Evolutionary conservation across 805 yeast genomes (phyloP).

Genomic region (Sugiyamaella floridensis): DNA sequence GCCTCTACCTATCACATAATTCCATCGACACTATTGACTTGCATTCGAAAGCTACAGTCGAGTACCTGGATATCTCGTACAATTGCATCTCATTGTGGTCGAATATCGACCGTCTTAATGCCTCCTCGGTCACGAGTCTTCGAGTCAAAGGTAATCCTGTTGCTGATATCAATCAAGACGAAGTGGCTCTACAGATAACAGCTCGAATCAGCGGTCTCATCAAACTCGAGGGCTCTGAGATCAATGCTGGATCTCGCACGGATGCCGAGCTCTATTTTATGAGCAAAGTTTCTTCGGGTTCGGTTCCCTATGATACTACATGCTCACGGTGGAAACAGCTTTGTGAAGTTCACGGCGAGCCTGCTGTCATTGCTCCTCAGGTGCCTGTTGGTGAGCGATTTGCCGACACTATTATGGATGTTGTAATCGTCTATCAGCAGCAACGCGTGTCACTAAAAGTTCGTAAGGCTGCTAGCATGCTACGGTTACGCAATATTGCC

Average conservation of each 20-base stretch:
- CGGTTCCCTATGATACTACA: constrained; percentile 17
- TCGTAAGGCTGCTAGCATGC: constrained; percentile 29
- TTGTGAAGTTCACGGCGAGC: constrained; percentile 32
- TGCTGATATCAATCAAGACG: constrained; percentile 14
- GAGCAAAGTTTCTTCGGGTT: constrained; percentile 37
- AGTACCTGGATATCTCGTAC: constrained; percentile 43
- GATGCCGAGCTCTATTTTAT: constrained; percentile 68
- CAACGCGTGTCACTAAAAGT: constrained; percentile 16
- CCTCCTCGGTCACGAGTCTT: constrained; percentile 38
- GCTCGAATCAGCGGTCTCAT: constrained; percentile 39
- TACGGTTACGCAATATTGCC: constrained; percentile 32
- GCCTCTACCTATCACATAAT: constrained; percentile 37
- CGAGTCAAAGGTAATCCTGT: constrained; percentile 35
- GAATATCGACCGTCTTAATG: constrained; percentile 35
- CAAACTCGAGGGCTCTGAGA: constrained; percentile 51
- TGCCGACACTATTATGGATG: constrained; percentile 16
- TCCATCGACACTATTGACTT: constrained; percentile 18
- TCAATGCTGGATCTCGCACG: constrained; percentile 41
- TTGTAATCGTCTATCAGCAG: constrained; percentile 14
- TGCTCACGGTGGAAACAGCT: constrained; percentile 39
- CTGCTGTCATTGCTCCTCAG: constrained; percentile 3
- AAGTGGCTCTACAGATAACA: constrained; percentile 31
- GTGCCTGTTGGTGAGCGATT: constrained; percentile 8
- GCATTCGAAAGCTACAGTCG: neutral
- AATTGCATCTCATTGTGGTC: constrained; percentile 44